Conservation (phyloP, 768 basidiomycete species). For the Mycena belliarum region DNA sequence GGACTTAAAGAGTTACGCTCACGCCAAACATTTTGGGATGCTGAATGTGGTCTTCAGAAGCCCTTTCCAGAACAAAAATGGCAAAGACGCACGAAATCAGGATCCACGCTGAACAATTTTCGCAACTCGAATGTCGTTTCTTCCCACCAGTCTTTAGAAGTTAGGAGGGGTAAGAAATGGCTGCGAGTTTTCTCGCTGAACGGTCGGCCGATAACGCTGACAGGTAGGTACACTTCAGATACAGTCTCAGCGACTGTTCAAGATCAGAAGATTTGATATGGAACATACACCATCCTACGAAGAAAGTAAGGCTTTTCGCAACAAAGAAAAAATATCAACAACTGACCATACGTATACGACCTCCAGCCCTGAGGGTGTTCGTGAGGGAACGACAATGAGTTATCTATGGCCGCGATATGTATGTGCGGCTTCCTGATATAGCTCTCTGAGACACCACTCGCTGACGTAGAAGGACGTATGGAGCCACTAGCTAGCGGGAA, state of each 20-base stretch:
- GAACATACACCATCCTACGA: slow-evolving; percentile 45
- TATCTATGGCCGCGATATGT: slow-evolving; percentile 82
- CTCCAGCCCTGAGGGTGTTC: slow-evolving; percentile 82
- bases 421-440: slow-evolving; percentile 76
- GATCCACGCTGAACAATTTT: slow-evolving; percentile 77
- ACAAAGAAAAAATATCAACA: background rate
- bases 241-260: background rate
- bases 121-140: slow-evolving; percentile 79
- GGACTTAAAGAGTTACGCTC: slow-evolving; percentile 25
- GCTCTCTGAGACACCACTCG: slow-evolving; percentile 26
- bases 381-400: slow-evolving; percentile 89
- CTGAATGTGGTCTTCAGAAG: background rate
- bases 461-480: slow-evolving; percentile 33
- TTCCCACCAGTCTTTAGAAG: slow-evolving; percentile 89
- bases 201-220: slow-evolving; percentile 81
- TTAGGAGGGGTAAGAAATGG: slow-evolving; percentile 80
- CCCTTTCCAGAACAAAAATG: background rate
- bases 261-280: background rate
- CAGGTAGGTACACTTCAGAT: slow-evolving; percentile 65
- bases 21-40: slow-evolving; percentile 89
- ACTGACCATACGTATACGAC: slow-evolving; percentile 74
- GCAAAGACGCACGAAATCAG: slow-evolving; percentile 53
- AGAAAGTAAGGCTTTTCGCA: background rate
- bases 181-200: slow-evolving; percentile 82
- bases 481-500: slow-evolving; percentile 32